A percentile compares a stretch with the other conserved stretches of the same genome.
These are phyloP conservation scores for Pestalotiopsis sp. DNA, from an alignment of 2,329 filamentous ascomycete species.

Conservation along the genomic window DNA sequence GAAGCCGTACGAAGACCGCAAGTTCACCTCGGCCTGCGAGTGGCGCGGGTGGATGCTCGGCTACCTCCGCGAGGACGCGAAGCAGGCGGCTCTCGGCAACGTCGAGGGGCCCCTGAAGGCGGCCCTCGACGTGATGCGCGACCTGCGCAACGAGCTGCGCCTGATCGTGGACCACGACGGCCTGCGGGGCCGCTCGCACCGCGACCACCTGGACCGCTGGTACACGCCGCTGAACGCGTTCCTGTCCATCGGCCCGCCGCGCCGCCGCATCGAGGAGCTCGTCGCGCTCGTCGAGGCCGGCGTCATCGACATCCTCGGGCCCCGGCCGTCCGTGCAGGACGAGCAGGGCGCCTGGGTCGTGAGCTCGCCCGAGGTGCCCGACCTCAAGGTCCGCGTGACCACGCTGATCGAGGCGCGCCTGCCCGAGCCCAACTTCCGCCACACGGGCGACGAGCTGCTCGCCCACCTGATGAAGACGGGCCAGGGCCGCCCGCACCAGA, in stretches of 20 bases:
- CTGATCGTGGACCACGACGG: conserved; percentile 21
- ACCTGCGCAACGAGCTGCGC: conserved; percentile 22
- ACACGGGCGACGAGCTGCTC: conserved; percentile 19
- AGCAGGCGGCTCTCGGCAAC: conserved; percentile 18
- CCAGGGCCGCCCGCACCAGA: conserved; percentile 15
- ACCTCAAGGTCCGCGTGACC: conserved; percentile 16
- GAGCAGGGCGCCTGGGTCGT: too few species aligned
- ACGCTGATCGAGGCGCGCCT: conserved; percentile 21
- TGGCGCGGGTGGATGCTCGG: too few species aligned
- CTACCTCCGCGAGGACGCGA: conserved; percentile 15
- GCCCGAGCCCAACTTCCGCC: conserved; percentile 16
- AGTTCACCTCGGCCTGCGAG: too few species aligned
- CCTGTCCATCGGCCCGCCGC: conserved; percentile 21
- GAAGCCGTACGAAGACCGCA: too few species aligned
- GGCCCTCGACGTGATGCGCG: conserved; percentile 20
- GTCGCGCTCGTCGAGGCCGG: conserved; percentile 22
- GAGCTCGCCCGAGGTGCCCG: not conserved
- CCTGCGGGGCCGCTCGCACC: conserved; percentile 17
- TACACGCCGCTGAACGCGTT: conserved; percentile 22
- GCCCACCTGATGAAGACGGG: conserved; percentile 14
- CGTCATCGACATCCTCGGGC: conserved; percentile 16
- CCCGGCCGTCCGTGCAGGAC: conserved; percentile 7
- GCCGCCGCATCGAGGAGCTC: conserved; percentile 21
- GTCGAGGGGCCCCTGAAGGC: conserved; percentile 19
- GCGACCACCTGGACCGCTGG: conserved; percentile 20